Conservation (phyloP, 2,329 filamentous ascomycete species). For the Byssochlamys sp. region DNA sequence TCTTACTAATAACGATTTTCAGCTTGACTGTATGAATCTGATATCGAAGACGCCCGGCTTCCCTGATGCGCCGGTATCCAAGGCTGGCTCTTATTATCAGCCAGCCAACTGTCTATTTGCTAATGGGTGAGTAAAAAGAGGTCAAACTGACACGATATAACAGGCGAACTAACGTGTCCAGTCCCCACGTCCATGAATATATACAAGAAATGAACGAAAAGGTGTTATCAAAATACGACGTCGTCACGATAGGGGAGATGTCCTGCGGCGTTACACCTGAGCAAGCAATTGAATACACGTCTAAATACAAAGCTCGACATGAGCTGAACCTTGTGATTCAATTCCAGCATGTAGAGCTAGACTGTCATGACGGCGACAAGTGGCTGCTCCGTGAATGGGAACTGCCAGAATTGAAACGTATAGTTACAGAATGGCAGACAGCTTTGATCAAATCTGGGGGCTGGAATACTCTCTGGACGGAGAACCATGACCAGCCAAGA, state of each 20-base stretch:
- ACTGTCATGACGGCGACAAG: slow-evolving; percentile 16
- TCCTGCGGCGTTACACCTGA: slow-evolving; percentile 22
- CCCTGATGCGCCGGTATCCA: slow-evolving; percentile 37
- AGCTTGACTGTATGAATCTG: slow-evolving; percentile 54
- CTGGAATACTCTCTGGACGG: slow-evolving; percentile 53
- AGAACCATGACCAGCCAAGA: slow-evolving; percentile 52
- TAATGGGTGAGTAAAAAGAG: slow-evolving; percentile 41
- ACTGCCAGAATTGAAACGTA: slow-evolving; percentile 32
- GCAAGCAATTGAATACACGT: slow-evolving; percentile 30
- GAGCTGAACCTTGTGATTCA: slow-evolving; percentile 36
- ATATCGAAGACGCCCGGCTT: slow-evolving; percentile 51
- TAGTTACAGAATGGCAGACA: slow-evolving; percentile 38
- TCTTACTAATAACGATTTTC: neutral
- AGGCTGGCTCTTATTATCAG: slow-evolving; percentile 38
- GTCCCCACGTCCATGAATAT: slow-evolving; percentile 31
- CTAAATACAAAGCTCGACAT: slow-evolving; percentile 16
- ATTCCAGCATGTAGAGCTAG: slow-evolving; percentile 27
- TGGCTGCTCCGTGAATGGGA: slow-evolving; percentile 30
- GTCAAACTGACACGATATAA: too few species aligned
- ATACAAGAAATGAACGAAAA: slow-evolving; percentile 26
- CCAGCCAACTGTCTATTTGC: slow-evolving; percentile 50
- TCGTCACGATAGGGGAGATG: slow-evolving; percentile 35
- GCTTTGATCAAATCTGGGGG: slow-evolving; percentile 45
- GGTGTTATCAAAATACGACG: slow-evolving; percentile 27
- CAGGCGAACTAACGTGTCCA: slow-evolving; percentile 10